Base-by-base conservation (phyloP, 2,329 filamentous ascomycete species). In the Claviceps humidiphila region DNA sequence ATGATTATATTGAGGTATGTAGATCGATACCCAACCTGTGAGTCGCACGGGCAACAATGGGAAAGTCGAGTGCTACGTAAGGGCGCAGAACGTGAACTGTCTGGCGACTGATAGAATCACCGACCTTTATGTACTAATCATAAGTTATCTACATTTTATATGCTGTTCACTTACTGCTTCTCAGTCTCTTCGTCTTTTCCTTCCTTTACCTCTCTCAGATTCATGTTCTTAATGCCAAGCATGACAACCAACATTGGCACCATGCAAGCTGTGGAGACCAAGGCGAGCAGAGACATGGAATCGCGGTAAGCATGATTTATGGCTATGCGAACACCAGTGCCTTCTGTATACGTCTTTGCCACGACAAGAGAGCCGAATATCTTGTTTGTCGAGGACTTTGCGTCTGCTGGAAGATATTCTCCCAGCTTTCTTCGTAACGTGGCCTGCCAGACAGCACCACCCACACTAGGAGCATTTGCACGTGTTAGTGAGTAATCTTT, bases 381-480 rank as follows among this genome's bases (percentile, higher is more conserved):
- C 2, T 43, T 37, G 2, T 51, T 45, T 5, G 57, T 54, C 14
- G 57, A 58, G 0, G 37, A 48, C 22, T 57, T 56, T 20, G 55
- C 51, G 2, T 52, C 44, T 4, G 56, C 54, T 1, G 57, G 58
- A 13, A 61, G 59, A 17, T 60, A 58, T 16, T 50, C 39, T 2
- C 47, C 16, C 2, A 64, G 56, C 16, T 62, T 60, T 3, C 50
- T 51, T 1, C 57, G 56, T 4, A 64, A 57, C 1, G 59, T 53
- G 17, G 52, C 58, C 40, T 59, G 60, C 66, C 65, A 68, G 40
- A 67, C 64, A 9, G 64, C 66, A 1, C 65, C 66, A 1, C 60
- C 58, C 2, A 68, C 61, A 48, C 62, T 68, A 4, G 3, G 22
- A 37, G 1, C 6, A 24, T 16, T 8, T 26, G 22, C 13, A 44